Percentiles rank a stretch among this genome's conserved stretches.
These are phyloP conservation scores for Candida taoyuanica DNA, from an alignment of 805 yeast species.

Conservation along the genomic window DNA sequence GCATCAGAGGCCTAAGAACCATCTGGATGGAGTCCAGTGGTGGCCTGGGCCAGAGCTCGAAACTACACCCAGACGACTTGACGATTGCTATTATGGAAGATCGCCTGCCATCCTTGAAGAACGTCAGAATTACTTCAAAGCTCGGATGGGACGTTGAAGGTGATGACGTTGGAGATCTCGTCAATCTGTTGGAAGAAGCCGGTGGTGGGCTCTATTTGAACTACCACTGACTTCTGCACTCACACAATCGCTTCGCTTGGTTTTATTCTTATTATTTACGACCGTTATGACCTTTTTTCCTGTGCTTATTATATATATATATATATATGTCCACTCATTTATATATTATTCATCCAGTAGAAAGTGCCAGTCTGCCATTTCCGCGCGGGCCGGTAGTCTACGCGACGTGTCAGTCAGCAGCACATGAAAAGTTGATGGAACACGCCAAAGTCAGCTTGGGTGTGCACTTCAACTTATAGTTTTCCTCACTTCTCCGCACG, in stretches of 20 bases:
- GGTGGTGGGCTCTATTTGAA: conserved; percentile 71
- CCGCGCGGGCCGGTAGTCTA: too few relatives aligned
- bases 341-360: too few relatives aligned
- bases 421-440: too few relatives aligned
- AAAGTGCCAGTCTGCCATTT: too few relatives aligned
- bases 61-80: conserved; percentile 83
- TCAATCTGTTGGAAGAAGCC: conserved; percentile 64
- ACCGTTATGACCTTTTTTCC: too few relatives aligned
- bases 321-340: too few relatives aligned
- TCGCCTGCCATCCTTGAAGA: conserved; percentile 62
- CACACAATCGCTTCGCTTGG: neutral
- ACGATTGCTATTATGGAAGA: conserved; percentile 79
- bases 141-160: conserved; percentile 80
- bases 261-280: conserved; percentile 1
- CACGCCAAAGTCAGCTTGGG: too few relatives aligned
- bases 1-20: conserved; percentile 48
- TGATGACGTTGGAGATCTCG: conserved; percentile 58
- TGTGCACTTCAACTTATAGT: neutral
- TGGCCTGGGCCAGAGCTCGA: conserved; percentile 74
- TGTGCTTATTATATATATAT: too few relatives aligned
- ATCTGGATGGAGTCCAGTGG: conserved; percentile 82
- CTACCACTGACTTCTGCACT: conserved; percentile 22
- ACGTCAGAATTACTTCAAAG: conserved; percentile 64
- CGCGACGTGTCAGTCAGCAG: too few relatives aligned
- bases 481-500: neutral